Conservation (phyloP, 306 rosid species). For the Mucuna pruriens region DNA sequence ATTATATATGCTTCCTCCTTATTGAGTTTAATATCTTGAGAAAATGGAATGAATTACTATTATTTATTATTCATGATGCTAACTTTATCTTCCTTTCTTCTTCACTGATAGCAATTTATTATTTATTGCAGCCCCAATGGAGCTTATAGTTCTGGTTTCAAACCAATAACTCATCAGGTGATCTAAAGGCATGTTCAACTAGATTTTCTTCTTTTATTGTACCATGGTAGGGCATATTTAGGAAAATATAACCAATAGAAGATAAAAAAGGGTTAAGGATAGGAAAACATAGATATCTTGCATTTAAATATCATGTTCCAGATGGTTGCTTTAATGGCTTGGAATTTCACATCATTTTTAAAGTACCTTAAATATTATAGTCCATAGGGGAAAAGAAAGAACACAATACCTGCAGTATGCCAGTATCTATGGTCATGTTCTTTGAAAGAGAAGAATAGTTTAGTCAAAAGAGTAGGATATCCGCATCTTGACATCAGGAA, state of each 20-base stretch:
- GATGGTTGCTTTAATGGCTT: conserved; percentile 19
- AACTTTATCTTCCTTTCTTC: background rate
- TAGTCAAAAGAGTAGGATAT: conserved; percentile 21
- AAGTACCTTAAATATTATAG: background rate
- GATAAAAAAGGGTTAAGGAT: conserved; percentile 1
- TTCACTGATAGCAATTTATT: conserved; percentile 32
- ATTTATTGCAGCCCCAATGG: conserved; percentile 83
- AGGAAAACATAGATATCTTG: background rate
- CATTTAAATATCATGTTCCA: conserved; percentile 32
- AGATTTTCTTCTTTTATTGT: conserved; percentile 35
- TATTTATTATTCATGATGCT: background rate
- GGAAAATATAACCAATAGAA: conserved; percentile 15
- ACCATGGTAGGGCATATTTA: conserved; percentile 16
- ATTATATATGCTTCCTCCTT: background rate
- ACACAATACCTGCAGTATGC: background rate
- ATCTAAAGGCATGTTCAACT: conserved; percentile 60
- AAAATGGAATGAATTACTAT: background rate
- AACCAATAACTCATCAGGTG: conserved; percentile 99
- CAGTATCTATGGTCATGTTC: conserved; percentile 22
- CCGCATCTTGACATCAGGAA: background rate
- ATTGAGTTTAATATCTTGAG: conserved; percentile 17
- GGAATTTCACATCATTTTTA: conserved; percentile 18
- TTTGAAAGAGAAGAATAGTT: conserved; percentile 17
- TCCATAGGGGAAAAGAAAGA: background rate
- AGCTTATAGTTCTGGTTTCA: conserved; percentile 97